Evolutionary conservation across 495 filamentous ascomycete genomes (phyloP).

Genomic region (Penicillium parvum): DNA sequence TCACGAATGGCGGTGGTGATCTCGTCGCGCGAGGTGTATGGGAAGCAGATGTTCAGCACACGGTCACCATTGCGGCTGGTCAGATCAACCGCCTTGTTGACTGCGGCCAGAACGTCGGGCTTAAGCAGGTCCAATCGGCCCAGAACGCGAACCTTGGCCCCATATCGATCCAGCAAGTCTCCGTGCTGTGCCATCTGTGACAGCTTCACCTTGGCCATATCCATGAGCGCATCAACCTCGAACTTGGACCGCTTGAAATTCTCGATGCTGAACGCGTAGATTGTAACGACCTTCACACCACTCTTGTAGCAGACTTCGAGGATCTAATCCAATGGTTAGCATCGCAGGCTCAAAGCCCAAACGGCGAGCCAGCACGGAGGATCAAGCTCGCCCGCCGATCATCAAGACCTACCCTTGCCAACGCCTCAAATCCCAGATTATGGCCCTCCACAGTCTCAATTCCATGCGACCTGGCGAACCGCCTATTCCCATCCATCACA

Average conservation of each 20-base stretch:
- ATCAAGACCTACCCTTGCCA: constrained; percentile 60
- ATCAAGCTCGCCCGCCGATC: constrained; percentile 2
- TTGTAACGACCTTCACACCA: constrained; percentile 88
- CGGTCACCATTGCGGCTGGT: constrained; percentile 78
- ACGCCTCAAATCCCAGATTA: constrained; percentile 89
- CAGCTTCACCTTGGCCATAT: constrained; percentile 93
- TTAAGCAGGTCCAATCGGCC: constrained; percentile 77
- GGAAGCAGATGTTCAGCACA: constrained; percentile 93
- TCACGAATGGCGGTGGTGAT: constrained; percentile 87
- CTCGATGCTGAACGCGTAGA: constrained; percentile 98
- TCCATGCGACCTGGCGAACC: constrained; percentile 81
- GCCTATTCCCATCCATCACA: constrained; percentile 96
- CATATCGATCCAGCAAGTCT: constrained; percentile 87
- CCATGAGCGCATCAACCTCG: constrained; percentile 96
- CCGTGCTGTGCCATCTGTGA: constrained; percentile 88
- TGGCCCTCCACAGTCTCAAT: constrained; percentile 99
- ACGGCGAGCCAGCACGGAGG: background rate
- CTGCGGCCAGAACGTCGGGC: constrained; percentile 79
- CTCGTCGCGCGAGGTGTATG: constrained; percentile 93
- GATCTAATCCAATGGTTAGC: constrained; percentile 50
- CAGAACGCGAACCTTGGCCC: constrained; percentile 77
- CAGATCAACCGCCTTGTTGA: constrained; percentile 76
- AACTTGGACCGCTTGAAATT: constrained; percentile 99
- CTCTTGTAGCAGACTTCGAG: constrained; percentile 97
- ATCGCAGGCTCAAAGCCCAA: background rate